phyloP scores from a whole-genome alignment of 768 basidiomycete species.

The Pholiota molesta region DNA sequence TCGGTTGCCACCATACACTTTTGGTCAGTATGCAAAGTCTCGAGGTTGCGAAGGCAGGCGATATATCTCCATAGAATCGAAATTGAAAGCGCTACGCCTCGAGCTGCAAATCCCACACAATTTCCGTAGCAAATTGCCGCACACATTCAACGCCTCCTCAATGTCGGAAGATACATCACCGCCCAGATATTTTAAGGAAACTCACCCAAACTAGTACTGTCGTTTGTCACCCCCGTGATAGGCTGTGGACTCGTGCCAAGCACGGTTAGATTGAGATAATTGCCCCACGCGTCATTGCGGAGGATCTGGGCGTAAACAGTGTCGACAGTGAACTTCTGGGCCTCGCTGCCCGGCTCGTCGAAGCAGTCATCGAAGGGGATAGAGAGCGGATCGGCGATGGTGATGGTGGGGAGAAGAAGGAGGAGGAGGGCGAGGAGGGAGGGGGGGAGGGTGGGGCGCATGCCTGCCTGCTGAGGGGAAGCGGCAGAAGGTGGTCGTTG shows the following conservation, averaged over 20 bases:
- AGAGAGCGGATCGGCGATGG: conserved; percentile 58
- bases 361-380: conserved; percentile 75
- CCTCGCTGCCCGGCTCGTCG: conserved; percentile 42
- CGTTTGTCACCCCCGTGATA: conserved; percentile 62
- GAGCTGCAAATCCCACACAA: not conserved
- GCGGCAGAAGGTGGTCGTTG: conserved; percentile 3
- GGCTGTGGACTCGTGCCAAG: conserved; percentile 63
- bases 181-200: conserved; percentile 17
- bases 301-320: conserved; percentile 76
- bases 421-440: conserved; percentile 21
- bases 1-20: too few relatives aligned
- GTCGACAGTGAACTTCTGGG: conserved; percentile 65
- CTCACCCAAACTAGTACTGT: conserved; percentile 69
- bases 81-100: not conserved
- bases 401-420: conserved; percentile 22
- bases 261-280: conserved; percentile 70
- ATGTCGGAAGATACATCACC: not conserved
- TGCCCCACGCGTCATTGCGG: conserved; percentile 41
- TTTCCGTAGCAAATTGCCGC: too few relatives aligned
- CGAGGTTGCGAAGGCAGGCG: not conserved
- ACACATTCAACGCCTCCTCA: too few relatives aligned
- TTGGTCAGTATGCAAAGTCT: too few relatives aligned
- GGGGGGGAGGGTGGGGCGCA: conserved; percentile 23
- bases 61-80: not conserved
- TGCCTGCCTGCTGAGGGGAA: conserved; percentile 6